These are phyloP conservation scores for Protomyces inundatus DNA, from an alignment of 1,139 yeast species.

Conservation along the genomic window DNA sequence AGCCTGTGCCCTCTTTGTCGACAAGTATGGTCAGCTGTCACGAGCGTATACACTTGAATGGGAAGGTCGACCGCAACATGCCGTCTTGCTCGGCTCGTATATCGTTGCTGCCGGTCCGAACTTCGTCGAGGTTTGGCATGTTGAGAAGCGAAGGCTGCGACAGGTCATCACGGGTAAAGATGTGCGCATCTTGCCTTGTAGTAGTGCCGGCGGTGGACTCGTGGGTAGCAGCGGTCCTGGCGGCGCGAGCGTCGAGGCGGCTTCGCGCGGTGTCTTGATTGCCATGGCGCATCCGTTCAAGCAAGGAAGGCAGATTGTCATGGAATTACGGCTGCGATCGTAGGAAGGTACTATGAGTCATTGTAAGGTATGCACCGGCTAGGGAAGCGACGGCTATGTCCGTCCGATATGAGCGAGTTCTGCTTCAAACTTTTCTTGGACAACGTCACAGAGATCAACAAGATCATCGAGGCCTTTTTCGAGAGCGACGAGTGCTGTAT, in stretches of 20 bases:
- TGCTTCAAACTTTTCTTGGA: conserved; percentile 61
- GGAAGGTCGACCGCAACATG: conserved; percentile 56
- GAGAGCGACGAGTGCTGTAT: conserved; percentile 84
- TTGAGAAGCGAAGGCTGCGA: conserved; percentile 51
- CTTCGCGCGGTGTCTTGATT: conserved; percentile 47
- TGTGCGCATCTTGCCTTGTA: conserved; percentile 42
- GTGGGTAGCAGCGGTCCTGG: neutral
- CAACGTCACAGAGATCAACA: conserved; percentile 72
- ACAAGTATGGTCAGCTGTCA: conserved; percentile 59
- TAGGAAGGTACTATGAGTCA: neutral
- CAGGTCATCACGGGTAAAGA: conserved; percentile 71
- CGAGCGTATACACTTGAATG: conserved; percentile 55
- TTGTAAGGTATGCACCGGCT: neutral
- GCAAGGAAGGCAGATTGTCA: conserved; percentile 56
- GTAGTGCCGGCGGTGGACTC: neutral
- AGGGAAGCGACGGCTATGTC: neutral
- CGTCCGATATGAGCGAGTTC: conserved; percentile 10
- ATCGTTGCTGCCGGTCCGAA: conserved; percentile 63
- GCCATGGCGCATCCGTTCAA: conserved; percentile 67
- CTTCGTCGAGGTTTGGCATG: conserved; percentile 61
- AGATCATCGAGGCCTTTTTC: conserved; percentile 87
- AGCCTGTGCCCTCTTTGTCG: conserved; percentile 65
- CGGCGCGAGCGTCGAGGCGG: conserved; percentile 37
- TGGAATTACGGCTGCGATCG: conserved; percentile 36
- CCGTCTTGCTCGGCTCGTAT: conserved; percentile 55